A percentile compares a stretch with the other conserved stretches of the same genome.
Conservation (phyloP, 495 filamentous ascomycete genomes). For the Penicillium riverlandense region DNA sequence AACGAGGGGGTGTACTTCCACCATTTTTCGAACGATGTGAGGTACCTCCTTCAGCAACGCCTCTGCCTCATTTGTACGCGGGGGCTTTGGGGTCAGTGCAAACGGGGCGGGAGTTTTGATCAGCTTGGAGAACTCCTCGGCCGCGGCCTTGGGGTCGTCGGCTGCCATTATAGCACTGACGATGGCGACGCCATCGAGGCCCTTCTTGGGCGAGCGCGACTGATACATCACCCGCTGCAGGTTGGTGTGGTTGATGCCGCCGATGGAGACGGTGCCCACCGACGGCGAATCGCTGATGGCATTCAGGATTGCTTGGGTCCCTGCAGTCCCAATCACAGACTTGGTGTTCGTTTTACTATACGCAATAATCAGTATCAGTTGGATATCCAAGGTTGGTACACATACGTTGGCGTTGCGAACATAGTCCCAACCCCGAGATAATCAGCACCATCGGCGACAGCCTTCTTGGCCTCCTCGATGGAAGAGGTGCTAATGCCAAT, state of each 20-base stretch:
- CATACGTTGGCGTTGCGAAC: constrained; percentile 74
- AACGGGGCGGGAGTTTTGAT: constrained; percentile 44
- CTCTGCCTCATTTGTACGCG: constrained; percentile 25
- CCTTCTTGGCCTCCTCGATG: constrained; percentile 58
- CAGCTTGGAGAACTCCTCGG: constrained; percentile 46
- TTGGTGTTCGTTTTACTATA: constrained; percentile 62
- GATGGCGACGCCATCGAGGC: constrained; percentile 73
- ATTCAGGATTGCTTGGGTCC: constrained; percentile 61
- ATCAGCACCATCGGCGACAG: constrained; percentile 65
- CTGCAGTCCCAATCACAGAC: constrained; percentile 72
- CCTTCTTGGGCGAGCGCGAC: constrained; percentile 41
- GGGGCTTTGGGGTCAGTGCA: constrained; percentile 14
- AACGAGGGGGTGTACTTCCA: constrained; percentile 60
- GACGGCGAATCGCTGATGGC: constrained; percentile 37
- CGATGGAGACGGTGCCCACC: constrained; percentile 70
- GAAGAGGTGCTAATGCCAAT: constrained; percentile 67
- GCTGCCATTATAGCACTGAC: constrained; percentile 85
- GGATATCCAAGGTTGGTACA: not conserved
- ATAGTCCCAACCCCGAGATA: constrained; percentile 88
- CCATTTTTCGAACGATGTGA: constrained; percentile 51
- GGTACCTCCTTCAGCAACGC: constrained; percentile 41
- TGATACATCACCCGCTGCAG: constrained; percentile 66
- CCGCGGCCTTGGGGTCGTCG: constrained; percentile 51
- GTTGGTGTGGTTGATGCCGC: constrained; percentile 78
- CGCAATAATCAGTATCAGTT: constrained; percentile 2